phyloP scores from a whole-genome alignment of 805 yeast species.

The Naumovozyma dairenensis region DNA sequence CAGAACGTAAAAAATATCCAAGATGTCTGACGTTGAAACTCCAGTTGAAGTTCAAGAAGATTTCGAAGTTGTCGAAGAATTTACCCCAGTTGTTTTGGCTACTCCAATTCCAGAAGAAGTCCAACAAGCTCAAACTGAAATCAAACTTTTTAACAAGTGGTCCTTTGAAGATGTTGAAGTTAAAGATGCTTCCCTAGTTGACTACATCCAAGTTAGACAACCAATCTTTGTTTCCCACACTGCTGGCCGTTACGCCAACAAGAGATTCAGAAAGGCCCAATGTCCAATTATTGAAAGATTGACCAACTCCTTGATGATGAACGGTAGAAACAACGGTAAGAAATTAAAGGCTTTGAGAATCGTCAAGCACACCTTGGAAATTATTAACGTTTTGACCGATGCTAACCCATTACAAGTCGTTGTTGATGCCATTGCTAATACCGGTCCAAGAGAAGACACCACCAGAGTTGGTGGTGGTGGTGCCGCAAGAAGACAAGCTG shows the following conservation, averaged over 20 bases:
- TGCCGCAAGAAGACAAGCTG: constrained; percentile 99
- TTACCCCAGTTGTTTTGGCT: constrained; percentile 67
- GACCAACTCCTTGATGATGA: constrained; percentile 99
- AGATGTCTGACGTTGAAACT: constrained; percentile 82
- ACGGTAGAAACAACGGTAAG: constrained; percentile 99
- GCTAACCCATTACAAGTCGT: constrained; percentile 99
- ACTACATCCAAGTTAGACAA: constrained; percentile 95
- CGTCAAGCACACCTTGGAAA: constrained; percentile 98
- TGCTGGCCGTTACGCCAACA: constrained; percentile 98
- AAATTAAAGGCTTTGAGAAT: constrained; percentile 99
- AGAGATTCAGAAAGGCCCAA: constrained; percentile 99
- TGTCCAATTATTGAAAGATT: constrained; percentile 99
- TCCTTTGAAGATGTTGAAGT: constrained; percentile 95
- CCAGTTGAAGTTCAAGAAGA: constrained; percentile 51
- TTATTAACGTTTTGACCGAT: constrained; percentile 93
- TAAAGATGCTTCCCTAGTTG: constrained; percentile 95
- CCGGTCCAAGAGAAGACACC: constrained; percentile 99
- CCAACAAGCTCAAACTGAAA: constrained; percentile 90
- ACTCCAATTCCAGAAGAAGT: constrained; percentile 95
- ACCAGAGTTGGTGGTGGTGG: constrained; percentile 99
- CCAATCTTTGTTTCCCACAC: constrained; percentile 98
- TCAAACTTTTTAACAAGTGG: constrained; percentile 99
- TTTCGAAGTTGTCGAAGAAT: constrained; percentile 65
- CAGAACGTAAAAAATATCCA: constrained; percentile 19
- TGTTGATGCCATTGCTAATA: constrained; percentile 98